Evolutionary conservation across 495 filamentous ascomycete species (phyloP), one percentile per base, ranked within the genome.

Genomic region (Platismatia glauca): DNA sequence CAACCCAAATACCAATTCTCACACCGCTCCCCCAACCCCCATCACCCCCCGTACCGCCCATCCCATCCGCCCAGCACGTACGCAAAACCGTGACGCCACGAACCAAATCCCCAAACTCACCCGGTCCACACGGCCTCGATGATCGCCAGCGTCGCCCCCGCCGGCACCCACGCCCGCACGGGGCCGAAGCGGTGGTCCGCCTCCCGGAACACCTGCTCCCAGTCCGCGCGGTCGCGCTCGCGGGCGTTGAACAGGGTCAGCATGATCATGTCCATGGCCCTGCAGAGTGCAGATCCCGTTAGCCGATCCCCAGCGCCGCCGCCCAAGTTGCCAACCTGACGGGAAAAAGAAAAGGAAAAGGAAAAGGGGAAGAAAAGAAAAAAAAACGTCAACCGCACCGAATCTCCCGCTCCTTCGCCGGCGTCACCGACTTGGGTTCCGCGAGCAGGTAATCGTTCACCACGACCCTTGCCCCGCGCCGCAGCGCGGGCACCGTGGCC

Each of bases 181-280:
- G 43, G 15, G 3, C 15, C 27, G 57, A 76, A 81, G 9, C 77
- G 69, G 5, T 72, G 66, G 37, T 72, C 73, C 7, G 77, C 81
- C 18, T 68, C 67, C 59, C 70, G 60, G 65, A 85, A 85, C 37
- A 85, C 46, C 31, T 67, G 71, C 39, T 67, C 63, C 59, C 81
- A 85, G 59, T 81, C 81, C 7, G 37, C 65, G 63, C 76, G 77
- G 9, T 72, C 76, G 8, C 82, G 72, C 76, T 85, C 82, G 71
- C 80, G 77, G 7, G 82, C 75, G 63, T 85, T 84, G 50, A 82
- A 71, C 41, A 83, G 66, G 3, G 74, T 72, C 58, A 82, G 68
- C 81, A 84, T 84, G 37, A 80, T 77, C 39, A 82, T 67, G 64
- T 84, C 82, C 79, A 82, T 82, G 12, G 76, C 74, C n/a, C 82